Evolutionary conservation across 371 early-diverging fungal genomes (phyloP).

Genomic region (Mucor saturninus): DNA sequence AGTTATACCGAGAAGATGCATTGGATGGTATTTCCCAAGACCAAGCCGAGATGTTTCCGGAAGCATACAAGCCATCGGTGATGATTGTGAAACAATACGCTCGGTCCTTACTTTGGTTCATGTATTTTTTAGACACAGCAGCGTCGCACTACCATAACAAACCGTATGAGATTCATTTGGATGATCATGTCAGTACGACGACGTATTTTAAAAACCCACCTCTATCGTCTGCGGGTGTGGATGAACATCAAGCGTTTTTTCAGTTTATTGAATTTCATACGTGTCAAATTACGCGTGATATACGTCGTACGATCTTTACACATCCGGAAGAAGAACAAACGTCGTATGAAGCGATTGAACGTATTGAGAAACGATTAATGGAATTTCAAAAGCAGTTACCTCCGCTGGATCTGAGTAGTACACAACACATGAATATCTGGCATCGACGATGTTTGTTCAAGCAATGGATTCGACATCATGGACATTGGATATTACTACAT

Average conservation of each 20-base stretch:
- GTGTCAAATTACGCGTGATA: constrained; percentile 48
- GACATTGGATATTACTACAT: constrained; percentile 55
- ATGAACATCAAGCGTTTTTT: constrained; percentile 36
- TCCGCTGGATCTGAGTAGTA: not conserved
- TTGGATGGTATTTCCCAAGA: constrained; percentile 22
- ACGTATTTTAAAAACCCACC: constrained; percentile 27
- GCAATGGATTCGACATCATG: constrained; percentile 47
- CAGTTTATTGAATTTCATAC: constrained; percentile 44
- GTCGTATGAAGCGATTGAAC: constrained; percentile 40
- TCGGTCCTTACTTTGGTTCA: constrained; percentile 45
- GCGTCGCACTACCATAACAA: constrained; percentile 52
- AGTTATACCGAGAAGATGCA: constrained; percentile 40
- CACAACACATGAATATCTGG: constrained; percentile 30
- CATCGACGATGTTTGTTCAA: constrained; percentile 39
- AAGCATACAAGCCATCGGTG: constrained; percentile 9
- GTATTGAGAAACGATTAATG: constrained; percentile 39
- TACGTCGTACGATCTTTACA: constrained; percentile 47
- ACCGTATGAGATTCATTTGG: constrained; percentile 46
- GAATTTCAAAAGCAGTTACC: constrained; percentile 33
- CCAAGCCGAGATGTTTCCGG: constrained; percentile 19
- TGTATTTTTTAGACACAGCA: constrained; percentile 51
- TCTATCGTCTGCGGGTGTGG: not conserved
- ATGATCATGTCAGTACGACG: constrained; percentile 33
- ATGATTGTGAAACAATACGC: constrained; percentile 35
- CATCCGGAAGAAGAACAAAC: constrained; percentile 35